These are phyloP conservation scores for Pseudogymnoascus sp. DNA, from an alignment of 2,329 filamentous ascomycete genomes.

Conservation along the genomic window DNA sequence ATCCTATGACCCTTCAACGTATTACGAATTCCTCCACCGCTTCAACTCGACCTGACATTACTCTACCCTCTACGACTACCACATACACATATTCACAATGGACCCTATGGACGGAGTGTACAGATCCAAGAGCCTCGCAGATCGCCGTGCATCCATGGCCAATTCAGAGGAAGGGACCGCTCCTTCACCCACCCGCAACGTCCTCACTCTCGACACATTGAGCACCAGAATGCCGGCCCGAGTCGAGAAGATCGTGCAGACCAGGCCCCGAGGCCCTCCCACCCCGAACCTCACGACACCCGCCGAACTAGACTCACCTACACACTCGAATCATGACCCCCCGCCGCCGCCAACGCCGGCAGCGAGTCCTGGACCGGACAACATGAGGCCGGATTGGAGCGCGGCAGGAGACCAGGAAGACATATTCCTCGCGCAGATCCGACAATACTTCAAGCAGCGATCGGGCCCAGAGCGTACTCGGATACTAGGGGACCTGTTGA, in stretches of 20 bases:
- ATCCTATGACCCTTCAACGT: neutral
- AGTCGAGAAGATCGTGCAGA: conserved; percentile 46
- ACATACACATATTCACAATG: neutral
- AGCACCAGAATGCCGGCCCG: conserved; percentile 29
- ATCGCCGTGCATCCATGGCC: conserved; percentile 49
- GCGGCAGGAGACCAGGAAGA: conserved; percentile 73
- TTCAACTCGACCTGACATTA: neutral
- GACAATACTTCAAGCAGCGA: conserved; percentile 70
- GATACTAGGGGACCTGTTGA: conserved; percentile 78
- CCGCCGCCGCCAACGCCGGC: conserved; percentile 58
- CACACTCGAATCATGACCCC: conserved; percentile 33
- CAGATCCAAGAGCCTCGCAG: conserved; percentile 50
- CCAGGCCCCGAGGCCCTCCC: conserved; percentile 48
- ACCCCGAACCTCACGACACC: conserved; percentile 60
- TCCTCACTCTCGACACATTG: conserved; percentile 41
- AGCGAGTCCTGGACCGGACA: conserved; percentile 54
- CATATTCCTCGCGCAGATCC: conserved; percentile 68
- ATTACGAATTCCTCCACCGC: neutral
- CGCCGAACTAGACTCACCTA: conserved; percentile 46
- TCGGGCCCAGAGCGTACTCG: conserved; percentile 68
- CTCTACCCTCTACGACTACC: neutral
- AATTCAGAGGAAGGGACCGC: conserved; percentile 40
- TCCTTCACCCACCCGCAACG: conserved; percentile 23
- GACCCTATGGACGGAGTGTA: conserved; percentile 15
- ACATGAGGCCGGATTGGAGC: conserved; percentile 59